Evolutionary conservation across 148 eudicot species (phyloP), one percentile per base, ranked within the genome.

Genomic region (Talinum fruticosum): DNA sequence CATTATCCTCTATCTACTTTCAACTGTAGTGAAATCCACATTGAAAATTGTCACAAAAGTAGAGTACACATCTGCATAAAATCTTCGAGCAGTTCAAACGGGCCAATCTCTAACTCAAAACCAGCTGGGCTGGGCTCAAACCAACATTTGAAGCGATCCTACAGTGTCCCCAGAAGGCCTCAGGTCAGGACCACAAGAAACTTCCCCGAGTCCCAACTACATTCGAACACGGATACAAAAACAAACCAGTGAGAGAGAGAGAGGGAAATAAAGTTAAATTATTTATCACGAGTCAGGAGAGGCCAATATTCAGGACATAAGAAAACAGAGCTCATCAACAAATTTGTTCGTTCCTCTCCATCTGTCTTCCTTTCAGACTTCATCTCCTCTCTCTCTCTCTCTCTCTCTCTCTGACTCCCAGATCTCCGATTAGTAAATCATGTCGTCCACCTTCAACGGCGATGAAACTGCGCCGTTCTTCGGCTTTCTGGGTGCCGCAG

Each of bases 391-490:
- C 12, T 54, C 61, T 54, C 61, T 19, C 29, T 59, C 65, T 59
- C 65, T 59, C 65, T 26, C 65, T 59, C 65, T 59, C 30, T 26
- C 30, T 7, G n/a, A 19, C 19, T n/a, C 29, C 30, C 65, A 59
- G 65, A 59, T 59, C 59, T 13, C 65, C 65, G 65, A 59, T 59
- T 30, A 59, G 30, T 59, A 59, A 59, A 59, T 8, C 8, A 79
- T 81, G 84, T 34, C 82, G 24, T 69, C 90, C 30, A 72, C 84
- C 23, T 87, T 89, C 84, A 89, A 86, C 77, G 91, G 91, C 18
- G 91, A 89, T 83, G 91, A 89, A 85, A 89, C 91, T 10, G 91
- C 91, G n/a, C 91, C 89, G n/a, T 89, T 89, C 82, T 88, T 86
- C 74, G 91, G 91, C n/a, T n/a, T n/a, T n/a, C n/a, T n/a, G n/a